A percentile compares a stretch with the other conserved stretches of the same genome.
These are phyloP conservation scores for Mycena galopus DNA, from an alignment of 768 basidiomycete genomes.

Conservation along the genomic window DNA sequence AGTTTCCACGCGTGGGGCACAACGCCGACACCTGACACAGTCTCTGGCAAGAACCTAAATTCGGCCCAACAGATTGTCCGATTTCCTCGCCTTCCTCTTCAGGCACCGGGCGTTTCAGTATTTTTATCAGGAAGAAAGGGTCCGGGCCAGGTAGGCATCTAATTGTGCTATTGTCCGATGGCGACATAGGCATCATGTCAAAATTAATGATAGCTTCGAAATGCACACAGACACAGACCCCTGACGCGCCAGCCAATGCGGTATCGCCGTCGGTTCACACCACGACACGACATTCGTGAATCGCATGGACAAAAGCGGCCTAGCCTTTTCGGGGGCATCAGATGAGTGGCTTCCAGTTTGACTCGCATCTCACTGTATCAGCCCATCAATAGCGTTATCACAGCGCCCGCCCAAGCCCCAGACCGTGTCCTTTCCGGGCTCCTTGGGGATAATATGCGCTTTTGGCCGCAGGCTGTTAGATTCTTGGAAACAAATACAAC, in stretches of 20 bases:
- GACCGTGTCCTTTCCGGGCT: not conserved
- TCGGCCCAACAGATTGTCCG: conserved; percentile 20
- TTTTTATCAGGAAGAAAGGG: not conserved
- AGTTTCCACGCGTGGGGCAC: conserved; percentile 18
- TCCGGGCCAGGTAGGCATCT: too few relatives aligned
- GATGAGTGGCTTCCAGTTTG: conserved; percentile 10
- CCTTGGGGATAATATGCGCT: conserved; percentile 16
- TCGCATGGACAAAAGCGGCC: not conserved
- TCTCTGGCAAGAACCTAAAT: conserved; percentile 21
- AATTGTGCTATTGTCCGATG: not conserved
- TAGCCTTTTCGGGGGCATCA: conserved; percentile 26
- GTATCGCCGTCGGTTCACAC: conserved; percentile 13
- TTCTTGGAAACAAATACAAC: too few relatives aligned
- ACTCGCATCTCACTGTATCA: not conserved
- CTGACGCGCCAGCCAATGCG: conserved; percentile 6
- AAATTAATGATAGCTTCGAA: not conserved
- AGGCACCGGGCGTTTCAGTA: conserved; percentile 1
- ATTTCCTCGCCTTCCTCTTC: conserved; percentile 19
- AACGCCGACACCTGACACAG: conserved; percentile 16
- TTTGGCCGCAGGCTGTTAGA: too few relatives aligned
- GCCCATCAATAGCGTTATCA: not conserved
- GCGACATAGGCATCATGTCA: not conserved
- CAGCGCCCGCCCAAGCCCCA: not conserved
- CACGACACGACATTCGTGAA: not conserved
- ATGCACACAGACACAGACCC: conserved; percentile 6